Evolutionary conservation across 2,329 filamentous ascomycete species (phyloP).

Genomic region (Phyllachora maydis): DNA sequence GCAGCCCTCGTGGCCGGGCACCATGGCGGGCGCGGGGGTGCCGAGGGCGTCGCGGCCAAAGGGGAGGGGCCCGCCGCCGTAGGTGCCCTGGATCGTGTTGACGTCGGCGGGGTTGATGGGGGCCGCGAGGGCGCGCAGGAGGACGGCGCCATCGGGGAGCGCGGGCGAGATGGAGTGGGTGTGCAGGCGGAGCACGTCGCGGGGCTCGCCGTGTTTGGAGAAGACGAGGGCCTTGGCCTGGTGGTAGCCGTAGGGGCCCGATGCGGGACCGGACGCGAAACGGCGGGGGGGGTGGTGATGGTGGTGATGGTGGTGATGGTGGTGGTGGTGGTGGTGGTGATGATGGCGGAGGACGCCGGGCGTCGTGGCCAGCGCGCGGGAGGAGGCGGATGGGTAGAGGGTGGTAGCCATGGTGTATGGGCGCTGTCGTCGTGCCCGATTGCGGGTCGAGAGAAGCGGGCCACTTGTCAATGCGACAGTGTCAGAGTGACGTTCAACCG

Average conservation of each 20-base stretch:
- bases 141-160: conserved; percentile 42
- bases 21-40: conserved; percentile 53
- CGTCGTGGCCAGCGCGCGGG: too few species aligned
- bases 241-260: conserved; percentile 57
- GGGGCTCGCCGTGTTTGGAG: conserved; percentile 53
- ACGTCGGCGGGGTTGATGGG: conserved; percentile 96
- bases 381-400: too few species aligned
- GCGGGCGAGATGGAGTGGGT: conserved; percentile 58
- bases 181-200: conserved; percentile 49
- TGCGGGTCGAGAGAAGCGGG: conserved; percentile 6
- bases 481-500: too few species aligned
- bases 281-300: too few species aligned
- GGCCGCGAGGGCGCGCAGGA: conserved; percentile 71
- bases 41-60: conserved; percentile 48
- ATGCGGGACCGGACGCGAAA: too few species aligned
- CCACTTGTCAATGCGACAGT: too few species aligned
- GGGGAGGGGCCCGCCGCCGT: conserved; percentile 67
- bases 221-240: conserved; percentile 71
- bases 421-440: too few species aligned
- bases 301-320: too few species aligned
- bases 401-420: too few species aligned
- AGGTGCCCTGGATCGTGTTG: conserved; percentile 94
- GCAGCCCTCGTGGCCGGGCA: conserved; percentile 80
- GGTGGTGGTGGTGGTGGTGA: conserved; percentile 14
- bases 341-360: conserved; percentile 10